Evolutionary conservation across 352 stramenopile genomes (phyloP).

Genomic region (Plasmopara viticola): DNA sequence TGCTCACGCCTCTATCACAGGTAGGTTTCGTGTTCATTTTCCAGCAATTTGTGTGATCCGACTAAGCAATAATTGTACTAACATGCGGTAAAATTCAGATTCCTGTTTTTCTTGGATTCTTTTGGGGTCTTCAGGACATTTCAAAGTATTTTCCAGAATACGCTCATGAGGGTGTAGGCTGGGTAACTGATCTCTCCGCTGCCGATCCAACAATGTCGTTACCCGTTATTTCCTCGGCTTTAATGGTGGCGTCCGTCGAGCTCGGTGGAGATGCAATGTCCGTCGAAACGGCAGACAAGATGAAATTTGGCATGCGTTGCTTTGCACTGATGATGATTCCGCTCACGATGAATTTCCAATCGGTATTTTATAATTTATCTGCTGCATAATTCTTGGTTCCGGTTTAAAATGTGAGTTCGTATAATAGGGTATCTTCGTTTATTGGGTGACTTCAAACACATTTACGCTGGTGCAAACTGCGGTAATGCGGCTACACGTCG

Average conservation of each 20-base stretch:
- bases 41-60: too few species aligned
- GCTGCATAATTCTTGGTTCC: slow-evolving; percentile 2
- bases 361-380: slow-evolving; percentile 28
- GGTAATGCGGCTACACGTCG: slow-evolving; percentile 42
- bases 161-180: slow-evolving; percentile 62
- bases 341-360: slow-evolving; percentile 79
- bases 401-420: background rate
- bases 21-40: slow-evolving; percentile 9
- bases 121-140: slow-evolving; percentile 78
- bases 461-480: slow-evolving; percentile 68
- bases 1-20: slow-evolving; percentile 62
- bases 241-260: slow-evolving; percentile 77
- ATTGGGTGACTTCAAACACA: slow-evolving; percentile 83
- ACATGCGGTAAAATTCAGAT: slow-evolving; percentile 33
- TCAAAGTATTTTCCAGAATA: slow-evolving; percentile 80
- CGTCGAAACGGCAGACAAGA: slow-evolving; percentile 57
- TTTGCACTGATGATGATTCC: slow-evolving; percentile 69
- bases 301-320: slow-evolving; percentile 74
- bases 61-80: background rate
- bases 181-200: slow-evolving; percentile 73
- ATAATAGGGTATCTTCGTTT: slow-evolving; percentile 69
- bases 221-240: slow-evolving; percentile 70
- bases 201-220: slow-evolving; percentile 68
- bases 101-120: slow-evolving; percentile 79
- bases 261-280: slow-evolving; percentile 58